Base-by-base conservation (phyloP, 2,329 filamentous ascomycete species). In the Emericellopsis cladophorae region DNA sequence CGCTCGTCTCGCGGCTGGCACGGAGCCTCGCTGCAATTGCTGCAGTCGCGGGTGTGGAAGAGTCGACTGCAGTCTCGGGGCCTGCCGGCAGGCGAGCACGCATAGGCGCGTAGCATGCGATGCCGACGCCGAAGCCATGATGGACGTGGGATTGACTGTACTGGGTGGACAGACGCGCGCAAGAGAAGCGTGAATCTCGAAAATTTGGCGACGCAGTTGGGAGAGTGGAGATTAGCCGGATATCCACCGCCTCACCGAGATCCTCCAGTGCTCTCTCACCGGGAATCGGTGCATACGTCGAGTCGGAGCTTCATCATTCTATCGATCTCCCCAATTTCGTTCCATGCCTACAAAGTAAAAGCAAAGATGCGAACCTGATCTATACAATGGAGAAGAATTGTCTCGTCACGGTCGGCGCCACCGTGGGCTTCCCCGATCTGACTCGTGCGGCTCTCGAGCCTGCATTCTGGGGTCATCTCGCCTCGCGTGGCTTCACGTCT, bases 391-490 rank as follows among this genome's bases (percentile, higher is more conserved):
- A 55, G 22, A 56, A 59, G 29, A 56, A 65, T 40, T 92, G 85
- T 56, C 84, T 98, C 49, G 81, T 95, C 42, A 96, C 92, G 0
- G 83, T 95, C 24, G 92, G 92, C 42, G 90, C 92, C 6, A 98
- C 90, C 0, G 88, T 89, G 14, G 76, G 82, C 16, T 98, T 98
- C 61, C 68, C 72, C 40, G 60, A 69, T 7, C 74, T 98, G 2
- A 72, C 95, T 42, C 62, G 70, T 35, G 74, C 81, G 26, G 74
- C 81, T 10, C 64, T 93, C 6, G 63, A 70, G 15, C 62, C 71
- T 0, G 50, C 58, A 0, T 89, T 92, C 54, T 67, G 93, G 45
- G 49, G 65, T 6, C 66, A 70, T 5, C 70, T 96, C 11, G 54
- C 57, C 10, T 52, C 62, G 2, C 58, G 72, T 10, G 70, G 71